Evolutionary conservation across 106 monocot genomes (phyloP).

Genomic region (Dendrobium officinale): DNA sequence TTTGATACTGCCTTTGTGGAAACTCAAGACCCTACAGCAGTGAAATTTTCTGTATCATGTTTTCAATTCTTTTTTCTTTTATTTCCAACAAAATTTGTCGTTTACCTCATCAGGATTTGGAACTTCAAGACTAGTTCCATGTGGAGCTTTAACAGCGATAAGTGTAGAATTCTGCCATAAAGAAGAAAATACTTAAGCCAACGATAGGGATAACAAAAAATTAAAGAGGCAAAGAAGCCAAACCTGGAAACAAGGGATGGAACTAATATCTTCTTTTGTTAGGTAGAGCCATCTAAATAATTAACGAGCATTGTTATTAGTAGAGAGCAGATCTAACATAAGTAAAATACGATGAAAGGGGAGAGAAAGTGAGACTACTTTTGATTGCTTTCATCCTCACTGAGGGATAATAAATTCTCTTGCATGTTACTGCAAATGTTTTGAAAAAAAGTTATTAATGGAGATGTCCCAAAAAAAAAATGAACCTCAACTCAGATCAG

Average conservation of each 20-base stretch:
- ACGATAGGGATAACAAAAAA: not conserved
- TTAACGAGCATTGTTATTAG: not conserved
- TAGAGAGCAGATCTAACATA: not conserved
- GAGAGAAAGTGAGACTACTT: constrained; percentile 4
- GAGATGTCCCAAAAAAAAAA: not conserved
- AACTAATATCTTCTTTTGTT: constrained; percentile 69
- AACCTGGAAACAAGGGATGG: constrained; percentile 63
- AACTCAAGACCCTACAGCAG: constrained; percentile 39
- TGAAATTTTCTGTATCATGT: not conserved
- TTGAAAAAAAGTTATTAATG: not conserved
- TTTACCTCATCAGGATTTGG: constrained; percentile 86
- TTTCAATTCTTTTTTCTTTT: not conserved
- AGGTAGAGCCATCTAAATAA: constrained; percentile 59
- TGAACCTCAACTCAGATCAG: not conserved
- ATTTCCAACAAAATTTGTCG: not conserved
- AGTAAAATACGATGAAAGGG: not conserved
- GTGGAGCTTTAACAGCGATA: constrained; percentile 88
- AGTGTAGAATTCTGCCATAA: constrained; percentile 52
- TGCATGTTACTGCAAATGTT: constrained; percentile 13
- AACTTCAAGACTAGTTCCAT: constrained; percentile 86
- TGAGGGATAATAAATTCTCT: constrained; percentile 10
- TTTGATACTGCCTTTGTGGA: constrained; percentile 49
- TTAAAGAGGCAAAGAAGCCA: constrained; percentile 2
- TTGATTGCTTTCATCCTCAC: constrained; percentile 12
- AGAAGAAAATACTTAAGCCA: constrained; percentile 7